Conservation (phyloP, 2,329 filamentous ascomycete genomes). For the Scopulariopsis brevicaulis region DNA sequence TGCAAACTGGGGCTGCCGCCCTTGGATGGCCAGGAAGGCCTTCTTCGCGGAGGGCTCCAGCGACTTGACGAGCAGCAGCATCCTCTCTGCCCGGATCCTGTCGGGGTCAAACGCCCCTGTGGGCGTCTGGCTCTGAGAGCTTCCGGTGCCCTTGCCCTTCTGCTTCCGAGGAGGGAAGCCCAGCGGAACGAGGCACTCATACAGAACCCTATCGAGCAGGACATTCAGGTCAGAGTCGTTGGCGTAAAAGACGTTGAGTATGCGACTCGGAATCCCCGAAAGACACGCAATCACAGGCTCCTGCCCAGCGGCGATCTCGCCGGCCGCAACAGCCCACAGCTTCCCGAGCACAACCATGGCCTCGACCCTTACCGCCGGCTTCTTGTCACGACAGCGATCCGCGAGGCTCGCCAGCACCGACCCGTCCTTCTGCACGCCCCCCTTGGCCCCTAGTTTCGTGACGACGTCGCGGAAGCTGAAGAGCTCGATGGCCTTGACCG, state of each 20-base stretch:
- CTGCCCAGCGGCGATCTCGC: constrained; percentile 75
- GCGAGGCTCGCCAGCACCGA: constrained; percentile 75
- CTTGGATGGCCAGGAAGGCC: constrained; percentile 81
- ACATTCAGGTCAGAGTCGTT: constrained; percentile 82
- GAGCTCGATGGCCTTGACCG: constrained; percentile 71
- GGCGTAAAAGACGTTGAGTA: constrained; percentile 81
- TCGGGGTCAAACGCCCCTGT: constrained; percentile 42
- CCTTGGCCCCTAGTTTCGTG: constrained; percentile 66
- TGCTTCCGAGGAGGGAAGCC: constrained; percentile 60
- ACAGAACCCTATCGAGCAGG: constrained; percentile 73
- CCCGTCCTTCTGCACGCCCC: constrained; percentile 62
- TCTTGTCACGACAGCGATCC: constrained; percentile 81
- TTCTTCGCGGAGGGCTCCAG: constrained; percentile 69
- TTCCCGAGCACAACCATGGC: constrained; percentile 76
- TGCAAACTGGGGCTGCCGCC: constrained; percentile 63
- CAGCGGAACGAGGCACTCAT: constrained; percentile 83
- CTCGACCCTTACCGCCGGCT: constrained; percentile 67
- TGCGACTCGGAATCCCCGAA: constrained; percentile 69
- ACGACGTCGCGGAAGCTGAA: constrained; percentile 76
- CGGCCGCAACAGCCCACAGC: constrained; percentile 87
- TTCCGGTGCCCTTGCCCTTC: constrained; percentile 51
- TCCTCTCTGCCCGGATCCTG: constrained; percentile 70
- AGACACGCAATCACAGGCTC: constrained; percentile 66
- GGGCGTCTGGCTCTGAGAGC: constrained; percentile 42
- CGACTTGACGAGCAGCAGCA: constrained; percentile 69